Percentiles rank a stretch among this genome's conserved stretches.
These are phyloP conservation scores for Jamesozyma gamospora DNA, from an alignment of 805 yeast species.

Conservation along the genomic window DNA sequence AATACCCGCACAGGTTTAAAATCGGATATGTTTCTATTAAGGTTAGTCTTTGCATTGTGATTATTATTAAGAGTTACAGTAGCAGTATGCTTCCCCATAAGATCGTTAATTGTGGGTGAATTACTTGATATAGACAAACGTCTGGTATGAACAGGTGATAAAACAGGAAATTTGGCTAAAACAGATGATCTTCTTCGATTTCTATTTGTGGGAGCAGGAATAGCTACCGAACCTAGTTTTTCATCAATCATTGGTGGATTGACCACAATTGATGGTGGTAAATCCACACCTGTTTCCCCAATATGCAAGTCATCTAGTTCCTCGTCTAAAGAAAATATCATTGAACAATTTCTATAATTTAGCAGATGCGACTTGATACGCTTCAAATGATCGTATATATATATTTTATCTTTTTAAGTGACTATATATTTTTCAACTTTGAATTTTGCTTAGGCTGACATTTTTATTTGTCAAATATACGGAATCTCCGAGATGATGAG, in stretches of 20 bases:
- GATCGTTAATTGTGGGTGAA: background rate
- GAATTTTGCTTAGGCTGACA: too few species aligned
- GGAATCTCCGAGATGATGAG: too few species aligned
- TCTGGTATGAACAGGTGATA: constrained; percentile 22
- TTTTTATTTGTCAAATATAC: too few species aligned
- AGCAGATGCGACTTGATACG: too few species aligned
- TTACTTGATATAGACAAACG: constrained; percentile 12
- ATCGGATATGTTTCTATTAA: constrained; percentile 34
- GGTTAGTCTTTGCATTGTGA: background rate
- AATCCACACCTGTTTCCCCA: background rate
- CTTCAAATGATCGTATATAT: too few species aligned
- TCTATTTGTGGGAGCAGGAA: constrained; percentile 1
- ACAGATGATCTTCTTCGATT: constrained; percentile 25
- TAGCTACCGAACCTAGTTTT: background rate
- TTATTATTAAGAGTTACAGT: background rate
- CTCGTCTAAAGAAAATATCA: constrained; percentile 22
- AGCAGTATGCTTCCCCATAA: background rate
- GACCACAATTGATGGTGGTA: background rate
- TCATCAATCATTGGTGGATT: background rate
- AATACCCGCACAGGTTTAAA: constrained; percentile 67
- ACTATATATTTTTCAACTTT: too few species aligned
- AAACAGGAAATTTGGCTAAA: constrained; percentile 21
- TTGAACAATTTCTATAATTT: background rate
- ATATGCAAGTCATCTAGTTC: constrained; percentile 8
- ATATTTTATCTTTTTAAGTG: too few species aligned